These are phyloP conservation scores for Pleomassaria siparia DNA, from an alignment of 2,329 filamentous ascomycete genomes.

Conservation along the genomic window DNA sequence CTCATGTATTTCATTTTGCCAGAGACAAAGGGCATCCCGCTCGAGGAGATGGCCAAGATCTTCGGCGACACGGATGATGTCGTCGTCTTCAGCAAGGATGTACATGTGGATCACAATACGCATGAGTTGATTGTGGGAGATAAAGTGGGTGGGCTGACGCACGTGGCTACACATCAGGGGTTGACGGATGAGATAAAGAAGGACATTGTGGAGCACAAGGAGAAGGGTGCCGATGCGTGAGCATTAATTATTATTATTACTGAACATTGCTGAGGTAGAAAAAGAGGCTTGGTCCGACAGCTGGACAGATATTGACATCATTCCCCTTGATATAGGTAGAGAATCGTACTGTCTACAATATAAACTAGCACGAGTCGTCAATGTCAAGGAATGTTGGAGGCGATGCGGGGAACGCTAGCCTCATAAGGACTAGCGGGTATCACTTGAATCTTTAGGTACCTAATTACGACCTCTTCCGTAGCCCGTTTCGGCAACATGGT, in stretches of 20 bases:
- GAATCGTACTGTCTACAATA: too few relatives aligned
- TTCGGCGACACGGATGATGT: slow-evolving; percentile 28
- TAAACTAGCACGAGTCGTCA: too few relatives aligned
- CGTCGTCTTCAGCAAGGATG: slow-evolving; percentile 17
- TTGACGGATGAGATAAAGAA: slow-evolving; percentile 13
- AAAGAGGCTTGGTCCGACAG: too few relatives aligned
- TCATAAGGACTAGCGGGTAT: too few relatives aligned
- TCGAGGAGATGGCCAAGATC: slow-evolving; percentile 35
- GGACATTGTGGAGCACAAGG: slow-evolving; percentile 7
- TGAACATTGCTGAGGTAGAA: too few relatives aligned
- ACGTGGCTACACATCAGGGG: slow-evolving; percentile 20
- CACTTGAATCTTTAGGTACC: too few relatives aligned
- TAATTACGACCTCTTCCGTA: too few relatives aligned
- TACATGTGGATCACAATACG: slow-evolving; percentile 24
- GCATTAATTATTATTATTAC: neutral
- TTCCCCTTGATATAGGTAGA: too few relatives aligned
- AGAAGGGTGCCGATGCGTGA: slow-evolving; percentile 6
- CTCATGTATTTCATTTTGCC: slow-evolving; percentile 25
- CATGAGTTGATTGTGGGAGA: slow-evolving; percentile 21
- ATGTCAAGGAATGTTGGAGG: too few relatives aligned
- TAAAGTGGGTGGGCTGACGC: slow-evolving; percentile 11
- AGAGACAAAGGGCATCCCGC: slow-evolving; percentile 34
- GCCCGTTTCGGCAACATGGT: too few relatives aligned
- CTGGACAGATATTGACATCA: too few relatives aligned
- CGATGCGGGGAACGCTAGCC: too few relatives aligned